Percentiles rank a stretch among this genome's conserved stretches.
These are phyloP conservation scores for Bipolaris victoriae DNA, from an alignment of 2,329 filamentous ascomycete genomes.

Conservation along the genomic window DNA sequence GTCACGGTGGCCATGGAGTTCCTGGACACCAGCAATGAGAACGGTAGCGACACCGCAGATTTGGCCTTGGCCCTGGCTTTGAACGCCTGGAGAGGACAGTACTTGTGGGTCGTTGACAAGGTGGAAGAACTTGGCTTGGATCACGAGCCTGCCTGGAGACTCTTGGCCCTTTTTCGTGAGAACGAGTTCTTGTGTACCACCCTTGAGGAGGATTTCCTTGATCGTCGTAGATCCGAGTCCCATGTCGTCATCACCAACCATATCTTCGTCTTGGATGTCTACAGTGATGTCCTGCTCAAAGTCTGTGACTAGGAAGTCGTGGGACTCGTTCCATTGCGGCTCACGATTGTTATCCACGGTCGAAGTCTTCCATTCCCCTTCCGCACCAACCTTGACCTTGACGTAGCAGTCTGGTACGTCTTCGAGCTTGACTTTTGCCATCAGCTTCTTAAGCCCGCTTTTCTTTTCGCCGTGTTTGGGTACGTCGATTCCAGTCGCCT, in stretches of 20 bases:
- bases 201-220: slow-evolving; percentile 51
- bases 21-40: slow-evolving; percentile 52
- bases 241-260: slow-evolving; percentile 54
- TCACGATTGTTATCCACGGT: slow-evolving; percentile 52
- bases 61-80: slow-evolving; percentile 31
- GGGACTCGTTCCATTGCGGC: slow-evolving; percentile 57
- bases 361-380: slow-evolving; percentile 53
- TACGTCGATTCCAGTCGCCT: slow-evolving; percentile 48
- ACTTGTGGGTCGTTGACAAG: slow-evolving; percentile 47
- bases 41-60: slow-evolving; percentile 53
- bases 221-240: slow-evolving; percentile 51
- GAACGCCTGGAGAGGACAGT: slow-evolving; percentile 39
- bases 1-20: slow-evolving; percentile 53
- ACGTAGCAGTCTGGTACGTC: slow-evolving; percentile 58
- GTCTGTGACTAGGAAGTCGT: slow-evolving; percentile 57
- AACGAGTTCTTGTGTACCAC: slow-evolving; percentile 51
- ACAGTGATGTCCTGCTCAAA: slow-evolving; percentile 53
- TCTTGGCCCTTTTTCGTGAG: slow-evolving; percentile 49
- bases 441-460: slow-evolving; percentile 46
- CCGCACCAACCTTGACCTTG: slow-evolving; percentile 54
- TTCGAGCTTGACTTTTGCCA: slow-evolving; percentile 52
- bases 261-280: slow-evolving; percentile 55
- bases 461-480: slow-evolving; percentile 48
- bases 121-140: slow-evolving; percentile 53
- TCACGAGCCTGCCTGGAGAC: slow-evolving; percentile 45